phyloP scores from a whole-genome alignment of 192 early-diverging fungal genomes.

The Coemansia sp. region DNA sequence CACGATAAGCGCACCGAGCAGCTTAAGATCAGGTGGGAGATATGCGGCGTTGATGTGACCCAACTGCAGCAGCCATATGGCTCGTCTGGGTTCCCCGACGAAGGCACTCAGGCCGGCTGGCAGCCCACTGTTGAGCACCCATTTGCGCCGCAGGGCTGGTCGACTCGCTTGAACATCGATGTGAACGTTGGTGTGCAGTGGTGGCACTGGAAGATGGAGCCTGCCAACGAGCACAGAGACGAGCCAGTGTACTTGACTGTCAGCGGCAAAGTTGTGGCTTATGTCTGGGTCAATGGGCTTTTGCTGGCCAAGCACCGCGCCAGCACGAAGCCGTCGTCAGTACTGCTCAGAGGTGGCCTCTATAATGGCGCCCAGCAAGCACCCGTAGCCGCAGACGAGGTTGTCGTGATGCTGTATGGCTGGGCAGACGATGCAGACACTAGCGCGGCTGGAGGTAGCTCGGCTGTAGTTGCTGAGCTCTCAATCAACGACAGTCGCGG shows the following conservation, averaged over 20 bases:
- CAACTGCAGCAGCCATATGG: slow-evolving; percentile 58
- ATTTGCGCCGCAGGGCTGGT: slow-evolving; percentile 37
- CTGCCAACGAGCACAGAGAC: slow-evolving; percentile 2
- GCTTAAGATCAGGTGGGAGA: slow-evolving; percentile 57
- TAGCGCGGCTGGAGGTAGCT: neutral
- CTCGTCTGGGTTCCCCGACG: slow-evolving; percentile 75
- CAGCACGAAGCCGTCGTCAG: slow-evolving; percentile 23
- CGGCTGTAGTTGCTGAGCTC: slow-evolving; percentile 25
- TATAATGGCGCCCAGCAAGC: neutral
- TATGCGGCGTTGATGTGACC: slow-evolving; percentile 74
- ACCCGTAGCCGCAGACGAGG: neutral
- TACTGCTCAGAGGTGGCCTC: slow-evolving; percentile 28
- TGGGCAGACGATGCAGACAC: slow-evolving; percentile 39
- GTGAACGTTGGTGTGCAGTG: slow-evolving; percentile 48
- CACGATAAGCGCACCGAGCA: slow-evolving; percentile 49
- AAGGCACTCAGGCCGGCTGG: slow-evolving; percentile 53
- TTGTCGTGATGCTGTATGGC: slow-evolving; percentile 45
- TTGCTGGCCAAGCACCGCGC: slow-evolving; percentile 73
- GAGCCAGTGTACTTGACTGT: slow-evolving; percentile 67
- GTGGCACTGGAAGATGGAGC: slow-evolving; percentile 25
- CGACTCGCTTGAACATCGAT: slow-evolving; percentile 24
- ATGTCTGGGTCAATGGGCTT: slow-evolving; percentile 66
- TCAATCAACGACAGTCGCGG: slow-evolving; percentile 6
- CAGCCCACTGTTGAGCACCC: slow-evolving; percentile 20
- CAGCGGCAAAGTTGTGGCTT: slow-evolving; percentile 65